Conservation (phyloP, 2,329 filamentous ascomycete species). For the Rhynchosporium secalis region DNA sequence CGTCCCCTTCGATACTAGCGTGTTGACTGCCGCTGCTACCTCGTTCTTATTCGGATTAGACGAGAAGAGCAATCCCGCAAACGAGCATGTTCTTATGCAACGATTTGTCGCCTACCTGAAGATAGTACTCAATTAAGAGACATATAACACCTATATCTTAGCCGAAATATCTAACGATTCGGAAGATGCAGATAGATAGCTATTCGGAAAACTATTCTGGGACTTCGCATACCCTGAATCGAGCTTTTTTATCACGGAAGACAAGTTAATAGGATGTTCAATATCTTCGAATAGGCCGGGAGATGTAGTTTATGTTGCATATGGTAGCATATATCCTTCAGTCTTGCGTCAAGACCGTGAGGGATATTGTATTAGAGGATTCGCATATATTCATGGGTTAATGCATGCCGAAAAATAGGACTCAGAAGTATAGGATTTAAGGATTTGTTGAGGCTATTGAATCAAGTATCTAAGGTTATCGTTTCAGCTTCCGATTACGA, state of each 20-base stretch:
- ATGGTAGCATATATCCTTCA: slow-evolving; percentile 29
- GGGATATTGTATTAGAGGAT: slow-evolving; percentile 26
- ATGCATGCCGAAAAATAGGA: slow-evolving; percentile 28
- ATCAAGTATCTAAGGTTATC: too few relatives aligned
- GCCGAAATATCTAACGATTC: slow-evolving; percentile 31
- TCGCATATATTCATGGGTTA: slow-evolving; percentile 29
- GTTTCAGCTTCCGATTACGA: too few relatives aligned
- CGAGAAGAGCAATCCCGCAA: slow-evolving; percentile 30
- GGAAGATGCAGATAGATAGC: slow-evolving; percentile 24
- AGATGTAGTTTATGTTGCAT: slow-evolving; percentile 27
- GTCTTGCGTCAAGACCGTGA: slow-evolving; percentile 27
- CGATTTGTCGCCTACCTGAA: slow-evolving; percentile 34
- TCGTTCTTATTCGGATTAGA: slow-evolving; percentile 34
- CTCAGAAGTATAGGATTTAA: slow-evolving; percentile 13
- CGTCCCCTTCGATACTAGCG: slow-evolving; percentile 22
- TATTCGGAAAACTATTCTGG: slow-evolving; percentile 31
- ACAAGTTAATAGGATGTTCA: slow-evolving; percentile 29
- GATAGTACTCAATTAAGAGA: slow-evolving; percentile 29
- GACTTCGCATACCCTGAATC: slow-evolving; percentile 35
- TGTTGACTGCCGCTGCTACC: slow-evolving; percentile 30
- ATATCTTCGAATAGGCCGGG: slow-evolving; percentile 24
- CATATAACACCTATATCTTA: slow-evolving; percentile 30
- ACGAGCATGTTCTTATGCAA: slow-evolving; percentile 25
- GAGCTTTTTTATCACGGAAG: slow-evolving; percentile 34
- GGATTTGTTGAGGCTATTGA: slow-evolving; percentile 10